A percentile compares a stretch with the other conserved stretches of the same genome.
Conservation (phyloP, 257 asterid species). For the Solanum neorickii region DNA sequence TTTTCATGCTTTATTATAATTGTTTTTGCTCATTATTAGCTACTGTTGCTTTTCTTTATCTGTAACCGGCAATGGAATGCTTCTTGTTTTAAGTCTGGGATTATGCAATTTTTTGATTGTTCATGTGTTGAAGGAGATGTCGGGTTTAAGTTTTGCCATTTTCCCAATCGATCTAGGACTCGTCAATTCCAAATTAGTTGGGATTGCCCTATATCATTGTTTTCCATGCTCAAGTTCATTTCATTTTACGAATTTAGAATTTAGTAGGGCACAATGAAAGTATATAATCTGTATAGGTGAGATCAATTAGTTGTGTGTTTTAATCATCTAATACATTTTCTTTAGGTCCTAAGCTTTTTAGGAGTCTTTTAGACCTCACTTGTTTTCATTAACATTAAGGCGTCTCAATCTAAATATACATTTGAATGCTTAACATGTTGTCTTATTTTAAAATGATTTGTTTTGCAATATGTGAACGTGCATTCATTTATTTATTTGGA, state of each 20-base stretch:
- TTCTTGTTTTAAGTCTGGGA: neutral
- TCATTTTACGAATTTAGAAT: neutral
- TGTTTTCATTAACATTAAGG: neutral
- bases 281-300: neutral
- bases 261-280: neutral
- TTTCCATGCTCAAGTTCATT: neutral
- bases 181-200: neutral
- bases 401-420: neutral
- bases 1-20: constrained; percentile 9
- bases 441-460: neutral
- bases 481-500: neutral
- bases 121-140: neutral
- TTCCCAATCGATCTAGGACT: neutral
- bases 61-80: neutral
- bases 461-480: neutral
- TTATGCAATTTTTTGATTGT: neutral
- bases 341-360: neutral
- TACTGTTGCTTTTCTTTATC: neutral
- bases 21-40: constrained; percentile 64
- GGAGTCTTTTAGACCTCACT: neutral
- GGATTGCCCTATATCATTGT: neutral
- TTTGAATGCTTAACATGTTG: neutral
- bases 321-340: neutral
- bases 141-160: neutral
- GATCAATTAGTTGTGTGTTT: neutral